Evolutionary conservation across 192 early-diverging fungal species (phyloP).

Genomic region (Umbelopsis vinacea): DNA sequence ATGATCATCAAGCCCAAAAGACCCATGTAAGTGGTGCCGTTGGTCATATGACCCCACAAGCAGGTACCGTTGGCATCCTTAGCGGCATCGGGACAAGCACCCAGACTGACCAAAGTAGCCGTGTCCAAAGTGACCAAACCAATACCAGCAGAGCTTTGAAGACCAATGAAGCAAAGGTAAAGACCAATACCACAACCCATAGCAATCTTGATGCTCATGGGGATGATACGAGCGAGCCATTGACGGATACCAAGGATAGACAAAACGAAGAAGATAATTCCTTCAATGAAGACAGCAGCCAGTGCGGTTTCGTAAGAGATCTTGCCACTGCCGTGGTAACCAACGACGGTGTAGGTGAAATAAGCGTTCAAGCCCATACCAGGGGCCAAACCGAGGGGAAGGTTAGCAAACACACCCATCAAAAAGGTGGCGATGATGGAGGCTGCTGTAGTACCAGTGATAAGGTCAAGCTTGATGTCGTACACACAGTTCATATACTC

Average conservation of each 20-base stretch:
- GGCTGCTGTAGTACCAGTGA: conserved; percentile 74
- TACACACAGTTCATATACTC: conserved; percentile 69
- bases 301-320: conserved; percentile 71
- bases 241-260: conserved; percentile 81
- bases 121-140: conserved; percentile 67
- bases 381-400: conserved; percentile 81
- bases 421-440: conserved; percentile 66
- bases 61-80: conserved; percentile 67
- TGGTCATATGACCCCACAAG: conserved; percentile 61
- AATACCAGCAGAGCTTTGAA: conserved; percentile 82
- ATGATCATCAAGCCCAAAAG: conserved; percentile 76
- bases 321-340: conserved; percentile 78
- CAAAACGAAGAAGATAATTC: conserved; percentile 76
- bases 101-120: conserved; percentile 70
- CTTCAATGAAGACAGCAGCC: conserved; percentile 82
- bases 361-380: conserved; percentile 85
- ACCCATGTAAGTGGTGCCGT: conserved; percentile 70
- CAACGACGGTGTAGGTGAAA: conserved; percentile 85
- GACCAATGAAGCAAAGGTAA: conserved; percentile 79
- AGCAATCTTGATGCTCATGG: conserved; percentile 72
- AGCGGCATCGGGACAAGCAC: conserved; percentile 60
- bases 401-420: conserved; percentile 74
- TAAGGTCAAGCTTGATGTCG: conserved; percentile 67
- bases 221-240: conserved; percentile 76
- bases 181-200: conserved; percentile 79